Percentiles rank a stretch among this genome's conserved stretches.
Conservation (phyloP, 108 stramenopile genomes). For the Cylindrotheca closterium region DNA sequence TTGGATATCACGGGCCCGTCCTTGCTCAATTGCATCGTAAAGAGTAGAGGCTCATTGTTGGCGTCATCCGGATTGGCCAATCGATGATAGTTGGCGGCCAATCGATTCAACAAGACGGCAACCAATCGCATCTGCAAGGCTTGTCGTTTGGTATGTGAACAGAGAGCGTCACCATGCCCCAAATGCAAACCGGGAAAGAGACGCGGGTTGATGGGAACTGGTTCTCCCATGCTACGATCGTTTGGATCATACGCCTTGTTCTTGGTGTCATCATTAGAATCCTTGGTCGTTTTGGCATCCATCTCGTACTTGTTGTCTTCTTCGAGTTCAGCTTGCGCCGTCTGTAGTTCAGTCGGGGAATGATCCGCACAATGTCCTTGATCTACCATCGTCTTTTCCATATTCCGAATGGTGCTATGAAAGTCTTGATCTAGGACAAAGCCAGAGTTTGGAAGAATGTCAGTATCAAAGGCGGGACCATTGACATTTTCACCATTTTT, state of each 20-base stretch:
- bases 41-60: too few species aligned
- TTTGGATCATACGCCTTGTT: constrained; percentile 43
- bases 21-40: too few species aligned
- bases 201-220: constrained; percentile 36
- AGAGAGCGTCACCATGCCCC: constrained; percentile 44
- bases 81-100: constrained; percentile 44
- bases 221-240: constrained; percentile 36
- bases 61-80: too few species aligned
- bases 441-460: not conserved
- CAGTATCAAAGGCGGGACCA: constrained; percentile 8
- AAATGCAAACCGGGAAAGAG: constrained; percentile 53
- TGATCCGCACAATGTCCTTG: constrained; percentile 3
- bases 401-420: not conserved
- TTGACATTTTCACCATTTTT: constrained; percentile 18
- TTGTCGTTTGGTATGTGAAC: constrained; percentile 56
- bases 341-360: not conserved
- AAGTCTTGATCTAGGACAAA: constrained; percentile 2
- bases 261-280: not conserved
- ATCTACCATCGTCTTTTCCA: constrained; percentile 5
- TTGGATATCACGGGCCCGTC: too few species aligned
- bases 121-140: constrained; percentile 49
- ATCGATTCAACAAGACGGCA: constrained; percentile 47
- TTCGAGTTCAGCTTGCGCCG: not conserved
- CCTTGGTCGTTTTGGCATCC: not conserved
- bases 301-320: not conserved